These are phyloP conservation scores for Sphaerostilbella broomeana DNA, from an alignment of 2,329 filamentous ascomycete genomes.

Conservation along the genomic window DNA sequence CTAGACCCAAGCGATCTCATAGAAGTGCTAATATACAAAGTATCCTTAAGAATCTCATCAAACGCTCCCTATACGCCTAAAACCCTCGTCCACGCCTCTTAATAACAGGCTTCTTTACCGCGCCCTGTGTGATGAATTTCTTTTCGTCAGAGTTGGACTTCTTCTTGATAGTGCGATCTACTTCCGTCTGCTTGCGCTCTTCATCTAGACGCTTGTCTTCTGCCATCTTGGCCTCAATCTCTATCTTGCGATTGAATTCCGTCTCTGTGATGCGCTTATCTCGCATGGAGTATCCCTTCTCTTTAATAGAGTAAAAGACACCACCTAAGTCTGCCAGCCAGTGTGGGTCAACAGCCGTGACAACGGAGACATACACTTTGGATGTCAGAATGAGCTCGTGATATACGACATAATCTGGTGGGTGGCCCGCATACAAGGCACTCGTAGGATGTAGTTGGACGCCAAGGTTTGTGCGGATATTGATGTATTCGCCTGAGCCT, in stretches of 20 bases:
- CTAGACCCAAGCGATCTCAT: not conserved
- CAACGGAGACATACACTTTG: conserved; percentile 97
- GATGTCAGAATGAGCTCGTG: conserved; percentile 95
- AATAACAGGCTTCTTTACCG: conserved; percentile 53
- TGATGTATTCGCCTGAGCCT: conserved; percentile 95
- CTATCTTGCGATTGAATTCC: conserved; percentile 88
- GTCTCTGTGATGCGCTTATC: conserved; percentile 83
- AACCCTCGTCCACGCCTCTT: conserved; percentile 52
- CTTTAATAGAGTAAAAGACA: conserved; percentile 95
- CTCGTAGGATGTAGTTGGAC: conserved; percentile 93
- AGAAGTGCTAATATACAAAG: conserved; percentile 1
- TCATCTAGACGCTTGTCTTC: conserved; percentile 69
- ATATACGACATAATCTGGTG: conserved; percentile 96
- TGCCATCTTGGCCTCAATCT: conserved; percentile 89
- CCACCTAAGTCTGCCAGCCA: conserved; percentile 96
- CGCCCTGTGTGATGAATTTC: conserved; percentile 56
- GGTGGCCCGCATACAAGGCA: conserved; percentile 87
- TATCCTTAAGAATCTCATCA: conserved; percentile 1
- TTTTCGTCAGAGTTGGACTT: conserved; percentile 34
- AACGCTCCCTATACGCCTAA: conserved; percentile 20
- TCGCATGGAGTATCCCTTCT: conserved; percentile 87
- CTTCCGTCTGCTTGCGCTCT: conserved; percentile 45
- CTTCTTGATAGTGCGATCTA: conserved; percentile 37
- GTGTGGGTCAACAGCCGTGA: conserved; percentile 91
- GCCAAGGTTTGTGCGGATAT: conserved; percentile 86